Conservation (phyloP, 306 rosid species). For the Betula pendula region DNA sequence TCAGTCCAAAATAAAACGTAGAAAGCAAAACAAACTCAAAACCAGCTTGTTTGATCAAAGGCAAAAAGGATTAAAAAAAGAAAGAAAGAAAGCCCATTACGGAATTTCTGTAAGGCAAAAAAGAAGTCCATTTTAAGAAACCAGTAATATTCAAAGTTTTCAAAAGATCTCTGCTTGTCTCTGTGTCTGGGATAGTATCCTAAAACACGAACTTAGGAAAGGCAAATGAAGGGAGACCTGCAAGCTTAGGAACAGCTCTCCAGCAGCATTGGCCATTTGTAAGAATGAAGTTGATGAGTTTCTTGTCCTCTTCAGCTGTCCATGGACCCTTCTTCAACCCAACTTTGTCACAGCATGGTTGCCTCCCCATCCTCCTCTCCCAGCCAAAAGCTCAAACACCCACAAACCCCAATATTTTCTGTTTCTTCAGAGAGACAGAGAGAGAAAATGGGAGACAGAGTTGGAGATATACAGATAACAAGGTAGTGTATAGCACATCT, state of each 20-base stretch:
- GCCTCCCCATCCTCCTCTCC: slow-evolving; percentile 76
- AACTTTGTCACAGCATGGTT: slow-evolving; percentile 97
- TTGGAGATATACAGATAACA: slow-evolving; percentile 23
- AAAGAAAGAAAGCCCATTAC: background rate
- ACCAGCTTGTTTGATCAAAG: background rate
- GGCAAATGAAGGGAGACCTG: slow-evolving; percentile 49
- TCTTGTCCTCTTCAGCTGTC: slow-evolving; percentile 91
- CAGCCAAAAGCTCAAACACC: background rate
- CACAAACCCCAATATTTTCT: background rate
- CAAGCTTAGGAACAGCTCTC: slow-evolving; percentile 96
- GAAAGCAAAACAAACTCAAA: slow-evolving; percentile 11
- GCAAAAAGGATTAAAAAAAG: background rate
- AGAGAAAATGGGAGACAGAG: background rate
- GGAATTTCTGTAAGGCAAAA: background rate
- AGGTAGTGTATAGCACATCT: slow-evolving; percentile 30
- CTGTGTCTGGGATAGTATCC: too few relatives aligned
- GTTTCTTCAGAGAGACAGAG: background rate
- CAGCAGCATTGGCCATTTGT: slow-evolving; percentile 92
- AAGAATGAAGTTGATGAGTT: slow-evolving; percentile 84
- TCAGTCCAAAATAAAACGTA: slow-evolving; percentile 1
- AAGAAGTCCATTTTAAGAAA: background rate
- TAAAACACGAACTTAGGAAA: too few relatives aligned
- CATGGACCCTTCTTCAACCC: slow-evolving; percentile 97
- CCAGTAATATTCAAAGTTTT: slow-evolving; percentile 12
- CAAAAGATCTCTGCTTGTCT: slow-evolving; percentile 8